These are phyloP conservation scores for Fraxinus dipetala DNA, from an alignment of 305 asterid genomes.

Conservation along the genomic window DNA sequence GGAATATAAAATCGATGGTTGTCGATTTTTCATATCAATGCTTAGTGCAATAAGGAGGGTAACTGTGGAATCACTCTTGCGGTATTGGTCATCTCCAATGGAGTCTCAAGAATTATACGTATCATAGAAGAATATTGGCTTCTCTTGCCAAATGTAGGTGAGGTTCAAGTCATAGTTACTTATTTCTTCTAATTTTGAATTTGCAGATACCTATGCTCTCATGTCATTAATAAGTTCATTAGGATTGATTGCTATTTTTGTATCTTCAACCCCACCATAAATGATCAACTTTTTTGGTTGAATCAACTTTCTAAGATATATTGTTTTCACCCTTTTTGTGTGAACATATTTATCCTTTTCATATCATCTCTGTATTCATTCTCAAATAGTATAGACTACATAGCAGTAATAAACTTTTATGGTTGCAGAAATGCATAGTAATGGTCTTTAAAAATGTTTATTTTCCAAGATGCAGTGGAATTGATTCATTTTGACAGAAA, in stretches of 20 bases:
- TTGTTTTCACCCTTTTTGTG: background rate
- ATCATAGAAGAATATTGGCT: slow-evolving; percentile 22
- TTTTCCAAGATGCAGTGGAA: background rate
- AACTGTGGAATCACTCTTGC: slow-evolving; percentile 80
- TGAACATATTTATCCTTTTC: background rate
- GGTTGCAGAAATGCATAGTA: background rate
- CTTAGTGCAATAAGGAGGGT: slow-evolving; percentile 87
- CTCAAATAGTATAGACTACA: background rate
- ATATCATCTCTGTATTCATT: background rate
- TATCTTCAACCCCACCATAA: background rate
- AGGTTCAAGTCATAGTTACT: background rate
- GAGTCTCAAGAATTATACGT: slow-evolving; percentile 71
- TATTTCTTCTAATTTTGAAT: background rate
- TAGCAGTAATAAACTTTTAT: background rate
- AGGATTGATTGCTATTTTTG: background rate
- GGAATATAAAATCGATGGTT: slow-evolving; percentile 96
- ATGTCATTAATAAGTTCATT: background rate
- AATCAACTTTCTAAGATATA: background rate
- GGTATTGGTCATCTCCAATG: slow-evolving; percentile 89
- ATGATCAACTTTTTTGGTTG: background rate
- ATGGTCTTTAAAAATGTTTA: background rate
- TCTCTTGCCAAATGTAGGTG: slow-evolving; percentile 26
- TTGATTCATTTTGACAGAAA: background rate
- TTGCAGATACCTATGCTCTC: background rate
- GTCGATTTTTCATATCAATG: slow-evolving; percentile 97